Base-by-base conservation (phyloP, 2,329 filamentous ascomycete genomes). In the Claviceps maximensis region DNA sequence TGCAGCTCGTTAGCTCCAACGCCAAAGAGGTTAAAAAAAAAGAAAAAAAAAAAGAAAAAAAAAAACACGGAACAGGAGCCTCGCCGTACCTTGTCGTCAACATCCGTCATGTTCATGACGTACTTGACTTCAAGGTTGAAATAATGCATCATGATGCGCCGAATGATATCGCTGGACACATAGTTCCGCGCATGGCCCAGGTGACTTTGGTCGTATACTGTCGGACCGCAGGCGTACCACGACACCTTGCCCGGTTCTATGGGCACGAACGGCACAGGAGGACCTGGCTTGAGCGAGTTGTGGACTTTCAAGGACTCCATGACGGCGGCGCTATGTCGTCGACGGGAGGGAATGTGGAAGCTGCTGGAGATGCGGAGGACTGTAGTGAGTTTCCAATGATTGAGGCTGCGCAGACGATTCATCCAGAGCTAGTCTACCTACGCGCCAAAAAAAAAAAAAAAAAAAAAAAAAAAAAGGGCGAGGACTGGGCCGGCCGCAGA, bases 221-320 rank as follows among this genome's bases (percentile, higher is more conserved):
- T 95, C 54, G 89, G 89, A 19, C 89, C 89, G 72, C 89, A 95
- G 59, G 84, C 86, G 68, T 95, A 95, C 88, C 89, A 95, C 5
- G 81, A 82, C 29, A 94, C 79, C 64, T 84, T 83, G 27, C 81
- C 78, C 9, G 76, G 73, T 63, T 90, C 82, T 48, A 87, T 76
- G 15, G 88, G 87, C 45, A 84, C 71, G 63, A 94, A 93, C 4
- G 82, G 78, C 46, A 84, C 83, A 63, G 90, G 87, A 12, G 75
- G 75, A 56, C 86, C 79, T 12, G 87, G 74, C 61, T 72, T 86
- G 62, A 95, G 73, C 6, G 86, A 89, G 70, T 93, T 94, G 74
- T 84, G 88, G 59, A 95, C 75, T 64, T 82, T 84, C 60, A 94
- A 73, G 48, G 80, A 70, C 61, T 74, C 73, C 75, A 78, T 76